Evolutionary conservation across 2,329 filamentous ascomycete species (phyloP), one percentile per base, ranked within the genome.

Genomic region (Pseudogymnoascus sp.): DNA sequence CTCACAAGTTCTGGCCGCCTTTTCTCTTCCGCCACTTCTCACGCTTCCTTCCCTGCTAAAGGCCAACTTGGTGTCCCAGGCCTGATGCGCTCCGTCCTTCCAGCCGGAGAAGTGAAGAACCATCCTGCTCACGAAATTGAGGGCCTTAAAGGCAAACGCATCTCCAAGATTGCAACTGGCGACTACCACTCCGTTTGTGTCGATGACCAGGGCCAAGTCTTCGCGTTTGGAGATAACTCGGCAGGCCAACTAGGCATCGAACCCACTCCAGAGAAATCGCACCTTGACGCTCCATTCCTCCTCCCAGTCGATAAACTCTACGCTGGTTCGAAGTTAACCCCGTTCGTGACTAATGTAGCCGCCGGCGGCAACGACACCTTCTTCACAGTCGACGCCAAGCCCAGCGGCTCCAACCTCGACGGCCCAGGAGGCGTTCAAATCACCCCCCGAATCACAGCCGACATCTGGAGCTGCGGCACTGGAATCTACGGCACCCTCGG

Each of bases 211-310:
- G 93, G 93, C 13, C 84, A 86, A 13, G 82, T 94, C 13, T 96
- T 94, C 73, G 81, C 86, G 5, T 97, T 96, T 76, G 94, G 94
- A 37, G 92, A 97, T 74, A 97, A 97, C 75, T 86, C 87, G 0
- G 83, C 85, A 45, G 94, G 94, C n/a, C 94, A 97, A 74, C 81
- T 97, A 3, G 93, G 93, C n/a, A 86, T 93, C 68, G 85, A 90
- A 59, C 84, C 82, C 60, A 85, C 85, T 58, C 72, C 82, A 0
- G 82, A 87, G 29, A 78, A 83, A 13, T 79, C 84, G 6, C 82
- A 77, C 62, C 78, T 89, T 25, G 89, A 93, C 66, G 80, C 81
- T 0, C 92, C 94, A 0, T 84, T 86, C 3, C 80, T 87, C 5
- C 73, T 97, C 1, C 83, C 89, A 0, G 82, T 90, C 39, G 82